Evolutionary conservation across 1,284 basidiomycete genomes (phyloP).

Genomic region (Cryptococcus sp.): DNA sequence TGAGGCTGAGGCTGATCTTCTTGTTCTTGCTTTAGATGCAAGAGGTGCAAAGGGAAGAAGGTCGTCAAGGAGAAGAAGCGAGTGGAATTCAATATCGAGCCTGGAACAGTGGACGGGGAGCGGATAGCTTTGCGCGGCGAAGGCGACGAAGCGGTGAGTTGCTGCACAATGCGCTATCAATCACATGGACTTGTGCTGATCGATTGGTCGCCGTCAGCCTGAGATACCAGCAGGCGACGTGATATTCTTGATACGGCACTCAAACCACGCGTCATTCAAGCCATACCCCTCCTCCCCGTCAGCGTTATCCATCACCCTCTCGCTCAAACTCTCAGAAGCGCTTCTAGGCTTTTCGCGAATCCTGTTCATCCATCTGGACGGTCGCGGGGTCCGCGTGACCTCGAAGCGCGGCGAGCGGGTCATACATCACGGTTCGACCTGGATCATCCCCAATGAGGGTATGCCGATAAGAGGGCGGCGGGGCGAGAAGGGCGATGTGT

Average conservation of each 20-base stretch:
- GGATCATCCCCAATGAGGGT: conserved; percentile 76
- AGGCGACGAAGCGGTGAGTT: conserved; percentile 79
- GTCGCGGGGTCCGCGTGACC: conserved; percentile 74
- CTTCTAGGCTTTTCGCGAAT: conserved; percentile 86
- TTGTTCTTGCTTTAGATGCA: conserved; percentile 64
- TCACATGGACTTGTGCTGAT: background rate
- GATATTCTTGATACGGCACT: conserved; percentile 74
- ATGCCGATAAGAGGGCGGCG: conserved; percentile 74
- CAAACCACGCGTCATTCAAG: conserved; percentile 69
- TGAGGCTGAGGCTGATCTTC: background rate
- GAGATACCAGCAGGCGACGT: conserved; percentile 81
- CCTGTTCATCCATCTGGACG: conserved; percentile 83
- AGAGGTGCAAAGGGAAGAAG: conserved; percentile 89
- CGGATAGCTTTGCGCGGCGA: conserved; percentile 84
- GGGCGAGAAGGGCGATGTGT: conserved; percentile 75
- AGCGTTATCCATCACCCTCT: conserved; percentile 43
- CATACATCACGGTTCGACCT: conserved; percentile 69
- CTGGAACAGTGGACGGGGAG: conserved; percentile 83
- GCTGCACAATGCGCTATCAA: background rate
- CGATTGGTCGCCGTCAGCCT: conserved; percentile 58
- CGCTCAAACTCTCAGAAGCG: conserved; percentile 86
- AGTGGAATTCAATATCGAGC: conserved; percentile 80
- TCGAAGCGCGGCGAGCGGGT: conserved; percentile 70
- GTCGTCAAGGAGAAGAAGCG: conserved; percentile 84
- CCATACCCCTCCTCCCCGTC: conserved; percentile 25